A percentile compares a stretch with the other conserved stretches of the same genome.
phyloP scores from a whole-genome alignment of 306 rosid species.

The Vachellia collinsii region DNA sequence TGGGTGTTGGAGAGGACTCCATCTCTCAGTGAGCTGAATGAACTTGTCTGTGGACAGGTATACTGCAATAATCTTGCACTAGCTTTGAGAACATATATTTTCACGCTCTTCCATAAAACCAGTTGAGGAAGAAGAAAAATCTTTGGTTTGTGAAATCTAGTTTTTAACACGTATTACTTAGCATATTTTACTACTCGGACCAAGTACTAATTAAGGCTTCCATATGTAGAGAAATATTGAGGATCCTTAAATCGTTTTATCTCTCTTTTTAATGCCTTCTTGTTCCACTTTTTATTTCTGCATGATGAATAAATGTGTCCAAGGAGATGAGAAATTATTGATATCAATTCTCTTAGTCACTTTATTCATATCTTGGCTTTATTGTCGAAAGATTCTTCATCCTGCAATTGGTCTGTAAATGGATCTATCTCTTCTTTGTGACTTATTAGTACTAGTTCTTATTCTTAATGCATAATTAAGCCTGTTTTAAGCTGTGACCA shows the following conservation, averaged over 20 bases:
- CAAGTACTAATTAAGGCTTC: not conserved
- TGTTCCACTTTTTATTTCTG: not conserved
- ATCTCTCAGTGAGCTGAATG: slow-evolving; percentile 88
- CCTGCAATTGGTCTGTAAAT: not conserved
- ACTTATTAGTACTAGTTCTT: not conserved
- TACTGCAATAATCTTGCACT: slow-evolving; percentile 25
- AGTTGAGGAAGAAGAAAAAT: slow-evolving; percentile 18
- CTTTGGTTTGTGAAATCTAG: slow-evolving; percentile 35
- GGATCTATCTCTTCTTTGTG: slow-evolving; percentile 1
- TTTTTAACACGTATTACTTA: not conserved
- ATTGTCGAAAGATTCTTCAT: slow-evolving; percentile 3
- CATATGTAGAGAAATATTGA: not conserved
- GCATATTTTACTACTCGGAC: not conserved
- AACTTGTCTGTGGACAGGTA: slow-evolving; percentile 97
- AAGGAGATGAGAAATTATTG: slow-evolving; percentile 2
- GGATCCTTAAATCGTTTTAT: not conserved
- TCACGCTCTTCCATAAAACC: slow-evolving; percentile 30
- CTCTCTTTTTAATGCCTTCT: not conserved
- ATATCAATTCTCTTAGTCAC: not conserved
- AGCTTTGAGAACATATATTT: slow-evolving; percentile 9
- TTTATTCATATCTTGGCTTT: not conserved
- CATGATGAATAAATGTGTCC: not conserved
- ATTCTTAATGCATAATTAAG: slow-evolving; percentile 22
- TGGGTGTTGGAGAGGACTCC: slow-evolving; percentile 88
- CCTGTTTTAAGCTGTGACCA: slow-evolving; percentile 25